A percentile compares a stretch with the other conserved stretches of the same genome.
These are phyloP conservation scores for Fusarium virguliforme DNA, from an alignment of 2,329 filamentous ascomycete genomes.

Conservation along the genomic window DNA sequence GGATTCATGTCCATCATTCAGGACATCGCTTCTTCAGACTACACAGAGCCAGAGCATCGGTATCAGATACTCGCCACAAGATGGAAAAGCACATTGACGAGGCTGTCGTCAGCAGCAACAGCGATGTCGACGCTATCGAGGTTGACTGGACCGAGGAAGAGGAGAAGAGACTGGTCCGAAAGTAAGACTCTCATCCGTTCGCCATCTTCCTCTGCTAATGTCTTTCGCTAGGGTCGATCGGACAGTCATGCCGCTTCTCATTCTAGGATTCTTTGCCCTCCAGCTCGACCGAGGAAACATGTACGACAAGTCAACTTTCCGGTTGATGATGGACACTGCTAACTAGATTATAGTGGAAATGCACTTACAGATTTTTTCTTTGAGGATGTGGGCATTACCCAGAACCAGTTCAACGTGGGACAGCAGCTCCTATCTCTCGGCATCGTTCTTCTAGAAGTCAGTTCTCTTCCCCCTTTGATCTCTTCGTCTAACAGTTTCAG, in stretches of 20 bases:
- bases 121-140: constrained; percentile 38
- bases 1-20: background rate
- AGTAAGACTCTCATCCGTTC: constrained; percentile 37
- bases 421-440: constrained; percentile 64
- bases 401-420: constrained; percentile 66
- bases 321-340: background rate
- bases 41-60: background rate
- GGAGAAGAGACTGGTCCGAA: constrained; percentile 50
- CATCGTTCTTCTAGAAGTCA: constrained; percentile 61
- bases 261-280: constrained; percentile 65
- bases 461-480: background rate
- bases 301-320: constrained; percentile 33
- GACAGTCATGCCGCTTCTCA: constrained; percentile 63
- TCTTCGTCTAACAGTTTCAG: constrained; percentile 14
- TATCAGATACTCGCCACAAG: background rate
- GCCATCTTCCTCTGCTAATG: background rate
- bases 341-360: constrained; percentile 51
- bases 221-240: constrained; percentile 58
- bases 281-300: constrained; percentile 59
- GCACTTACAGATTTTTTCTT: constrained; percentile 64
- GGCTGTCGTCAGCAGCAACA: constrained; percentile 22
- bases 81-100: constrained; percentile 43
- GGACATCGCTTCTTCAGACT: background rate
- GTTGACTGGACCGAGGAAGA: constrained; percentile 51
- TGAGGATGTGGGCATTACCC: constrained; percentile 63